phyloP scores from a whole-genome alignment of 371 early-diverging fungal genomes.

The Mortierella sp. region DNA sequence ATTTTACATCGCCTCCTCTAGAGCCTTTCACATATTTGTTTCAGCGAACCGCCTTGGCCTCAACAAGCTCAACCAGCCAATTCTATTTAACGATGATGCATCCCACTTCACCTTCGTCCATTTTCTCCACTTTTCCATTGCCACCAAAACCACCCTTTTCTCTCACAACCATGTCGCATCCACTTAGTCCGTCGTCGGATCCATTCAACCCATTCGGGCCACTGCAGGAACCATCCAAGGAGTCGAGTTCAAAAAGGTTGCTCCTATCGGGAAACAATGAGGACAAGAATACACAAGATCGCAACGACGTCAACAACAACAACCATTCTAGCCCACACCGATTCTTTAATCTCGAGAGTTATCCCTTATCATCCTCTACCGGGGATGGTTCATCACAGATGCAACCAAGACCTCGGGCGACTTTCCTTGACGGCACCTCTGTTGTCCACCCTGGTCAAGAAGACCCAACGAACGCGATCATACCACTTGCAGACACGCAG shows the following conservation, averaged over 20 bases:
- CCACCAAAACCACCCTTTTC: no score
- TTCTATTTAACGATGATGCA: background rate
- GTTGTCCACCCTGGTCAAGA: background rate
- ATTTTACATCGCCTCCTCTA: background rate
- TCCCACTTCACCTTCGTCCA: background rate
- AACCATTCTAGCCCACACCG: background rate
- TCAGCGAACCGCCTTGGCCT: background rate
- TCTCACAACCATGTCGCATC: background rate
- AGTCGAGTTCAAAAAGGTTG: background rate
- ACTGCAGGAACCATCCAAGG: background rate
- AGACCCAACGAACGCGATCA: background rate
- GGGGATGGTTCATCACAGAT: background rate
- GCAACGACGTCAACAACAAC: background rate
- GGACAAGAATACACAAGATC: background rate
- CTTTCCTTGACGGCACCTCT: background rate
- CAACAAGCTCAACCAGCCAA: background rate
- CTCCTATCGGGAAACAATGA: background rate
- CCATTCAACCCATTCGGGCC: constrained; percentile 22
- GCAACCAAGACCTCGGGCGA: background rate
- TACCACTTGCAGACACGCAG: background rate
- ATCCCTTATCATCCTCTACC: background rate
- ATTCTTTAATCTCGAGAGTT: background rate
- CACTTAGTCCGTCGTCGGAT: constrained; percentile 18
- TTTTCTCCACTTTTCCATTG: background rate
- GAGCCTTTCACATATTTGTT: background rate